Conservation (phyloP, 1,284 basidiomycete species). For the Marasmius sp. region DNA sequence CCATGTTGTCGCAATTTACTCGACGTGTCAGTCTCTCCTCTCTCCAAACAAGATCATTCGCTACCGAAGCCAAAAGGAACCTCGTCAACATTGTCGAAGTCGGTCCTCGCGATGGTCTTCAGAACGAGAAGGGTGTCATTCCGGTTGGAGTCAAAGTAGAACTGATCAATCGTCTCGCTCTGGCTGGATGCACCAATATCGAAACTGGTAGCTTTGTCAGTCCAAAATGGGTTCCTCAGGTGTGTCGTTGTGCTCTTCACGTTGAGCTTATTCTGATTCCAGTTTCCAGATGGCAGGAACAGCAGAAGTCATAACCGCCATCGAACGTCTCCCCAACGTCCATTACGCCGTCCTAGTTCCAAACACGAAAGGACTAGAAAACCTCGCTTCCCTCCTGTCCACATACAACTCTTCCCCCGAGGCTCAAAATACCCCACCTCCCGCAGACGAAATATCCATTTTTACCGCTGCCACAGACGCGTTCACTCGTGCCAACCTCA, state of each 20-base stretch:
- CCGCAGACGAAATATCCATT: slow-evolving; percentile 85
- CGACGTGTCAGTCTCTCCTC: neutral
- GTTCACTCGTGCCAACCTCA: slow-evolving; percentile 87
- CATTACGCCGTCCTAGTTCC: slow-evolving; percentile 88
- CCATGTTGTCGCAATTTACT: neutral
- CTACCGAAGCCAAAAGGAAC: slow-evolving; percentile 25
- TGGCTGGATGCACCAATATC: slow-evolving; percentile 72
- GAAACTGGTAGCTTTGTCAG: slow-evolving; percentile 94
- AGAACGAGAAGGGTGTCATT: slow-evolving; percentile 84
- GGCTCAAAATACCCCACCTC: slow-evolving; percentile 31
- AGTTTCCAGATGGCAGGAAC: slow-evolving; percentile 81
- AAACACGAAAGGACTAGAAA: slow-evolving; percentile 77
- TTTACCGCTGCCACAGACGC: slow-evolving; percentile 90
- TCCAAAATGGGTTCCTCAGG: slow-evolving; percentile 92
- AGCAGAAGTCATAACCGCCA: slow-evolving; percentile 62
- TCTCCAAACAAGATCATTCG: neutral
- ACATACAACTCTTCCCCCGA: slow-evolving; percentile 29
- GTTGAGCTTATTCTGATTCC: neutral
- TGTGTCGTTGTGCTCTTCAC: slow-evolving; percentile 33
- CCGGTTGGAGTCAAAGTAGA: slow-evolving; percentile 78
- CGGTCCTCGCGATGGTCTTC: slow-evolving; percentile 89
- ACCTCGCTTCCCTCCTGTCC: slow-evolving; percentile 56
- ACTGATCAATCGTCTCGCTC: slow-evolving; percentile 75
- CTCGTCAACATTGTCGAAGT: slow-evolving; percentile 85
- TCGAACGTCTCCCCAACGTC: slow-evolving; percentile 53